A percentile compares a stretch with the other conserved stretches of the same genome.
phyloP scores from a whole-genome alignment of 1,284 basidiomycete species.

The Mycena sp. region DNA sequence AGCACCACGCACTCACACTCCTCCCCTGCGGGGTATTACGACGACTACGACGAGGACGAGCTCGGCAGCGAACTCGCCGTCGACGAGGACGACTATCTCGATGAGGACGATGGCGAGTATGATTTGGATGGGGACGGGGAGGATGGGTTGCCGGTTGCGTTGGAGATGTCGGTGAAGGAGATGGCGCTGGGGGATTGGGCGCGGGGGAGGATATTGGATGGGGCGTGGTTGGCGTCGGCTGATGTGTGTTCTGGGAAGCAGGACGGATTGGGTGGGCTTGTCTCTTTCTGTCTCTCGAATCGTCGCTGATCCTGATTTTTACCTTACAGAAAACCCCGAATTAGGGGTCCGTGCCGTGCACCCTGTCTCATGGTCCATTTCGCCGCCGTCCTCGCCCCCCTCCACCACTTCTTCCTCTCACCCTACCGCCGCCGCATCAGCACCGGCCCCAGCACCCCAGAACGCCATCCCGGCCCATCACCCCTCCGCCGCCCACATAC shows the following conservation, averaged over 20 bases:
- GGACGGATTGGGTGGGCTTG: conserved; percentile 1
- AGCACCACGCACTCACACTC: neutral
- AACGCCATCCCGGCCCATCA: conserved; percentile 45
- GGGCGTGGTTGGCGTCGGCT: conserved; percentile 74
- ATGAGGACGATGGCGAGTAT: conserved; percentile 43
- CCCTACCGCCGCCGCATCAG: neutral
- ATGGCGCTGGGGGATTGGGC: conserved; percentile 81
- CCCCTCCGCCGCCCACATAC: conserved; percentile 61
- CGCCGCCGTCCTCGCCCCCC: conserved; percentile 20
- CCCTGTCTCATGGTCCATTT: conserved; percentile 70
- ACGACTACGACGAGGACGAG: neutral
- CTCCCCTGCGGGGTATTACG: conserved; percentile 4
- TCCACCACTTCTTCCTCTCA: neutral
- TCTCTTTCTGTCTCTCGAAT: neutral
- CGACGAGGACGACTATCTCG: conserved; percentile 40
- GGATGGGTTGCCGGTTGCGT: conserved; percentile 43
- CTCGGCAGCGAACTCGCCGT: no score
- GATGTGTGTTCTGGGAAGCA: conserved; percentile 19
- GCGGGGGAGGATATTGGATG: conserved; percentile 74
- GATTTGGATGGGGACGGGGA: conserved; percentile 51
- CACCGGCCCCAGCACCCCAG: neutral
- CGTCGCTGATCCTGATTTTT: neutral
- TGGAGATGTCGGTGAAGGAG: conserved; percentile 47
- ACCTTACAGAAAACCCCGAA: conserved; percentile 43
- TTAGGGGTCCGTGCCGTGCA: conserved; percentile 63